phyloP scores from a whole-genome alignment of 768 basidiomycete genomes.

The Lentinula sp. region DNA sequence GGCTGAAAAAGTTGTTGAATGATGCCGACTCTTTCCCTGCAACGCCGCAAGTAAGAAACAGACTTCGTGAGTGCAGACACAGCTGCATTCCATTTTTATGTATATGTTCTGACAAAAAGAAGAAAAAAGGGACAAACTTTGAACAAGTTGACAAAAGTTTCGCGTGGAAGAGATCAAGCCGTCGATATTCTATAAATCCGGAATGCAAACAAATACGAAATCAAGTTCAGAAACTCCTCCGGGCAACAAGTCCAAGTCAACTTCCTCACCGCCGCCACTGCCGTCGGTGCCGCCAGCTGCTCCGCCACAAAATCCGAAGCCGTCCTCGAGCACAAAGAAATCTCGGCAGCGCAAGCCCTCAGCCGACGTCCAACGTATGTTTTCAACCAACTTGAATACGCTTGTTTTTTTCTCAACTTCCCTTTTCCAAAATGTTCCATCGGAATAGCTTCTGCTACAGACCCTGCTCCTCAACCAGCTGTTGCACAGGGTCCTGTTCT shows the following conservation, averaged over 20 bases:
- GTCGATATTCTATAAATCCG: conserved; percentile 4
- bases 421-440: neutral
- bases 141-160: neutral
- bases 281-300: conserved; percentile 41
- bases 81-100: neutral
- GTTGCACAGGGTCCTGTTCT: conserved; percentile 34
- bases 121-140: neutral
- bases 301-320: conserved; percentile 32
- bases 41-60: neutral
- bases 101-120: neutral
- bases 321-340: conserved; percentile 42
- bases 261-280: conserved; percentile 14
- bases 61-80: neutral
- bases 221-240: conserved; percentile 43
- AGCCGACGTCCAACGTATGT: conserved; percentile 18
- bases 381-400: conserved; percentile 17
- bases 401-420: neutral
- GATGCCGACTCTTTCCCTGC: neutral
- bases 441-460: conserved; percentile 18
- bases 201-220: conserved; percentile 15
- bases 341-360: conserved; percentile 48
- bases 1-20: neutral
- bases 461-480: conserved; percentile 23
- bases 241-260: conserved; percentile 29
- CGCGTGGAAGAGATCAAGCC: conserved; percentile 8